Percentiles rank a stretch among this genome's conserved stretches.
phyloP scores from a whole-genome alignment of 2,329 filamentous ascomycete species.

The Fusarium chaquense region DNA sequence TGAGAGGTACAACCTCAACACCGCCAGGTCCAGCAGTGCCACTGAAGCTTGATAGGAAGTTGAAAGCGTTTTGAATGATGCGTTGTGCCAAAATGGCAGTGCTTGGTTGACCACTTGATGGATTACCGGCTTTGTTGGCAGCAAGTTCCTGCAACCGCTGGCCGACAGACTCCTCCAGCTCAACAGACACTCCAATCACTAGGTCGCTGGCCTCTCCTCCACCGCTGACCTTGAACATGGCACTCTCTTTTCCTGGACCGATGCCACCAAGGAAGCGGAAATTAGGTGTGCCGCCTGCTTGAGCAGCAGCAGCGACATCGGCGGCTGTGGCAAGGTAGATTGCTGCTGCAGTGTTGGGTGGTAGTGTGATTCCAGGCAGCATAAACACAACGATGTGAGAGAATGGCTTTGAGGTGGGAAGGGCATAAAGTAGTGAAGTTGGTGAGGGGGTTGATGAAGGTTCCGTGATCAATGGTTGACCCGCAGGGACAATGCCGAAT shows the following conservation, averaged over 20 bases:
- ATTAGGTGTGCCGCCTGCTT: slow-evolving; percentile 61
- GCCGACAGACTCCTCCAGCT: slow-evolving; percentile 78
- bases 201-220: slow-evolving; percentile 59
- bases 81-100: slow-evolving; percentile 87
- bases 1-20: slow-evolving; percentile 90
- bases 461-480: slow-evolving; percentile 66
- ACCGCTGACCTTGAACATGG: slow-evolving; percentile 83
- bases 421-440: slow-evolving; percentile 68
- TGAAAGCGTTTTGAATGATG: slow-evolving; percentile 97
- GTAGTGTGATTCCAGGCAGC: slow-evolving; percentile 80
- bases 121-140: slow-evolving; percentile 45
- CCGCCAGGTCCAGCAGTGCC: slow-evolving; percentile 70
- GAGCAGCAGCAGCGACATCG: slow-evolving; percentile 55
- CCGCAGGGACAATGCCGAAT: slow-evolving; percentile 72
- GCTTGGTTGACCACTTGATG: slow-evolving; percentile 59
- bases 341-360: slow-evolving; percentile 81
- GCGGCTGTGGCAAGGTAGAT: slow-evolving; percentile 80
- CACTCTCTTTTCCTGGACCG: slow-evolving; percentile 89
- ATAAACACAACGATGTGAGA: slow-evolving; percentile 91
- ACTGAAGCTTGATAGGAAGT: slow-evolving; percentile 91
- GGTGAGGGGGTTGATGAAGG: slow-evolving; percentile 66
- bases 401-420: slow-evolving; percentile 67
- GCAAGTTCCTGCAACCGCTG: slow-evolving; percentile 73
- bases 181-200: slow-evolving; percentile 85
- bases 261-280: slow-evolving; percentile 92